Conservation (phyloP, 1,139 yeast species). For the Candida freyschussii region DNA sequence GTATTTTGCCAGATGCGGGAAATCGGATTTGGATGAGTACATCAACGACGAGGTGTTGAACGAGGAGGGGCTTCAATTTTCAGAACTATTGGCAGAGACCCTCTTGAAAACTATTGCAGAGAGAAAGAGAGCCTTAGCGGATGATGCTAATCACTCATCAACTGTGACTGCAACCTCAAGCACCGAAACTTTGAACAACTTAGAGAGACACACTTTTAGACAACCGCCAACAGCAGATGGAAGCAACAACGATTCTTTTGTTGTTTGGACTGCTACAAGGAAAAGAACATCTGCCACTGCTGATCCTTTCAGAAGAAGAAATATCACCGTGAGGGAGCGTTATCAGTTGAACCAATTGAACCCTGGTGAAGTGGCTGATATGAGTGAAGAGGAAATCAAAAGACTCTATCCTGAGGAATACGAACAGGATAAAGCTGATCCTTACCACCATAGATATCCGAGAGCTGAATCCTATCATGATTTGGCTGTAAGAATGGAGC, state of each 20-base stretch:
- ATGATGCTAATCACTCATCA: conserved; percentile 2
- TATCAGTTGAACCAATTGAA: conserved; percentile 82
- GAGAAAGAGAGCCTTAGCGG: conserved; percentile 16
- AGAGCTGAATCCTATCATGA: conserved; percentile 95
- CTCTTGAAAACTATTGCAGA: conserved; percentile 29
- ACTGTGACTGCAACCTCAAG: conserved; percentile 11
- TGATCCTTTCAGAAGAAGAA: conserved; percentile 53
- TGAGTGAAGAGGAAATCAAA: conserved; percentile 56
- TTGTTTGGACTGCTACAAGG: conserved; percentile 92
- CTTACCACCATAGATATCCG: conserved; percentile 89
- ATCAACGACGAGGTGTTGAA: conserved; percentile 63
- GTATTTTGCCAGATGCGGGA: conserved; percentile 80
- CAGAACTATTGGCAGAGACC: conserved; percentile 37
- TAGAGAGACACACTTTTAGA: conserved; percentile 20
- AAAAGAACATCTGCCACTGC: conserved; percentile 81
- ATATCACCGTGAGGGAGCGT: conserved; percentile 63
- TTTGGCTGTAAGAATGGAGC: conserved; percentile 90
- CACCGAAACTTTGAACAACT: conserved; percentile 10
- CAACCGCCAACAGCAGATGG: conserved; percentile 33
- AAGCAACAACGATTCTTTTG: conserved; percentile 37
- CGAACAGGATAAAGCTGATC: conserved; percentile 62
- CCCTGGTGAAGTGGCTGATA: conserved; percentile 82
- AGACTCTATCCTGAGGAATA: conserved; percentile 65
- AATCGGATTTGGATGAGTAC: conserved; percentile 40
- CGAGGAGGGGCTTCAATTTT: conserved; percentile 50